A percentile compares a stretch with the other conserved stretches of the same genome.
phyloP scores from a whole-genome alignment of 495 filamentous ascomycete species.

The Hyaloscypha hepaticicola region DNA sequence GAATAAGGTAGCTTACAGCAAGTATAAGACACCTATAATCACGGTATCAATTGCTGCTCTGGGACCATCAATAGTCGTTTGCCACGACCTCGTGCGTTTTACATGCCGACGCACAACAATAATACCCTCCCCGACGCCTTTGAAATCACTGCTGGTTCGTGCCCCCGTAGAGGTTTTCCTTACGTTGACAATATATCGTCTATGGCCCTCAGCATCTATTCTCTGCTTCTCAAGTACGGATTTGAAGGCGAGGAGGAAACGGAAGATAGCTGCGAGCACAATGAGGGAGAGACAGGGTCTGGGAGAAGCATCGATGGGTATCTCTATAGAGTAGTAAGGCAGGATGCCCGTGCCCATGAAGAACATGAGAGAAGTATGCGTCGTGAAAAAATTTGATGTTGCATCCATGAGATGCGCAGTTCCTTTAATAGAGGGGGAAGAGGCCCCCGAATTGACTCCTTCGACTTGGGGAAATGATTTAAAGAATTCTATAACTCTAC shows the following conservation, averaged over 20 bases:
- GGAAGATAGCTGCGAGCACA: conserved; percentile 13
- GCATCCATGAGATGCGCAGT: too few relatives aligned
- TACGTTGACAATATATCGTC: conserved; percentile 2
- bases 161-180: neutral
- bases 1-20: conserved; percentile 11
- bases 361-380: too few relatives aligned
- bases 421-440: too few relatives aligned
- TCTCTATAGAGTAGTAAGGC: too few relatives aligned
- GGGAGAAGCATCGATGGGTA: neutral
- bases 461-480: too few relatives aligned
- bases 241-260: conserved; percentile 5
- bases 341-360: too few relatives aligned
- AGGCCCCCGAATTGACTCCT: too few relatives aligned
- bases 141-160: neutral
- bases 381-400: too few relatives aligned
- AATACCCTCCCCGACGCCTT: neutral
- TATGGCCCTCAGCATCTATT: neutral
- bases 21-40: conserved; percentile 4
- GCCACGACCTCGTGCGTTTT: neutral
- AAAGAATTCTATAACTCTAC: too few relatives aligned
- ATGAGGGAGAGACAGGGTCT: conserved; percentile 4
- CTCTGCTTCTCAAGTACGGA: conserved; percentile 4
- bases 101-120: neutral
- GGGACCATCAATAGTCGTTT: conserved; percentile 9
- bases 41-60: conserved; percentile 11